Evolutionary conservation across 1,284 basidiomycete species (phyloP).

Genomic region (Clitocybe nebularis): DNA sequence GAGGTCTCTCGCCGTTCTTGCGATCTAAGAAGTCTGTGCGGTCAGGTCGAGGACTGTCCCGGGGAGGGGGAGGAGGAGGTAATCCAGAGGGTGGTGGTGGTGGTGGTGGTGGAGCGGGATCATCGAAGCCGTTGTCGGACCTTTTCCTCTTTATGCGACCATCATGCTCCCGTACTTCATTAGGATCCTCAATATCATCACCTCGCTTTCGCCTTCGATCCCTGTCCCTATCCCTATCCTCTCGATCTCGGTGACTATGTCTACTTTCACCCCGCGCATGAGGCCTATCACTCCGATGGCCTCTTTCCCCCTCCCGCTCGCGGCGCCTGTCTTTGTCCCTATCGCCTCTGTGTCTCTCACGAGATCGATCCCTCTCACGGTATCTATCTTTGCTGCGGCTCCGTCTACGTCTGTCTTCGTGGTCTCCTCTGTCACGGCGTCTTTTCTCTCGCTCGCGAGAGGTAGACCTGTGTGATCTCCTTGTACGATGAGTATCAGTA

Average conservation of each 20-base stretch:
- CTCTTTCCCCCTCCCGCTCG: slow-evolving; percentile 38
- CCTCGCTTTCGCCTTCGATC: slow-evolving; percentile 39
- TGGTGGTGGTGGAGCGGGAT: slow-evolving; percentile 36
- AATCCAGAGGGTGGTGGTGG: slow-evolving; percentile 39
- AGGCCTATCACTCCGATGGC: slow-evolving; percentile 38
- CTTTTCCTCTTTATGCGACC: slow-evolving; percentile 56
- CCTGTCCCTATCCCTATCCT: slow-evolving; percentile 44
- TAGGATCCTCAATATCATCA: slow-evolving; percentile 46
- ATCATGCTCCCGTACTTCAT: slow-evolving; percentile 38
- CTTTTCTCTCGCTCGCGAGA: slow-evolving; percentile 56
- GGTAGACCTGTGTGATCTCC: slow-evolving; percentile 64
- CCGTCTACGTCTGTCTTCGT: slow-evolving; percentile 43
- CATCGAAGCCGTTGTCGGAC: slow-evolving; percentile 44
- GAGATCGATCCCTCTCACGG: slow-evolving; percentile 45
- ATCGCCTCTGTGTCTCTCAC: slow-evolving; percentile 40
- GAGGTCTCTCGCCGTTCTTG: slow-evolving; percentile 44
- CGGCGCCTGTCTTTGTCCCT: slow-evolving; percentile 46
- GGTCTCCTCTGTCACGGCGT: slow-evolving; percentile 47
- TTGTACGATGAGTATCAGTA: slow-evolving; percentile 67
- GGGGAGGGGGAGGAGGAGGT: no score
- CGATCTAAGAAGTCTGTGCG: slow-evolving; percentile 53
- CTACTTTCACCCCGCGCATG: slow-evolving; percentile 25
- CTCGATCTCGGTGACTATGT: slow-evolving; percentile 42
- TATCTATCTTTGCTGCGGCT: slow-evolving; percentile 30
- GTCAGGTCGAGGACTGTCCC: slow-evolving; percentile 55